Evolutionary conservation across 2,329 filamentous ascomycete species (phyloP).

Genomic region (Claviceps africana): DNA sequence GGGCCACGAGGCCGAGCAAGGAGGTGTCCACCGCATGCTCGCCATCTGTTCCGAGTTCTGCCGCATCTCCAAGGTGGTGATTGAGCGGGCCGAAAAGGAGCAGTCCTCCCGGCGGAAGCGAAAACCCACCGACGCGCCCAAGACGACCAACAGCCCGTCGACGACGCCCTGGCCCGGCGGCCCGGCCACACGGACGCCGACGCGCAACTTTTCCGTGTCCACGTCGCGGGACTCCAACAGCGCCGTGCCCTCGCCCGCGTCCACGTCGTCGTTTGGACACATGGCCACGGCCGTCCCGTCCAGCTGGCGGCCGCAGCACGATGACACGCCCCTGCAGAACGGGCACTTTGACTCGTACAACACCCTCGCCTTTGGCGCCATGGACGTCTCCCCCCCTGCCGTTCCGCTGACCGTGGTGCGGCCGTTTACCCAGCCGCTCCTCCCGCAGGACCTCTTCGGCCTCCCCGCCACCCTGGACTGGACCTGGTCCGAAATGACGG

Average conservation of each 20-base stretch:
- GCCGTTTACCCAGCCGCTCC: constrained; percentile 66
- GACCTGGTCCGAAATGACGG: constrained; percentile 59
- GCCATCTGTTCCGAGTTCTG: constrained; percentile 93
- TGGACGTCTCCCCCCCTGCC: constrained; percentile 9
- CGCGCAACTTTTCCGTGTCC: constrained; percentile 3
- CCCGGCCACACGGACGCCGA: constrained; percentile 1
- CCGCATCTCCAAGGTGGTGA: constrained; percentile 76
- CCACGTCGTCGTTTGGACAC: constrained; percentile 12
- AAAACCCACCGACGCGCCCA: constrained; percentile 31
- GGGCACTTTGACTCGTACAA: constrained; percentile 30
- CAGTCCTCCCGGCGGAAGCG: constrained; percentile 68
- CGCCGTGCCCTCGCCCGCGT: constrained; percentile 16
- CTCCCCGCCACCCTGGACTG: constrained; percentile 94
- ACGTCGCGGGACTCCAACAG: constrained; percentile 5
- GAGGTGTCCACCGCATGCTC: constrained; percentile 86
- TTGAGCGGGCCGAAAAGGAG: constrained; percentile 85
- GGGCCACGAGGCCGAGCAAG: constrained; percentile 77
- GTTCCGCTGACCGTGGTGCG: constrained; percentile 12
- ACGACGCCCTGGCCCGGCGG: constrained; percentile 5
- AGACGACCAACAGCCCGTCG: constrained; percentile 6
- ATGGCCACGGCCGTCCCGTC: constrained; percentile 14
- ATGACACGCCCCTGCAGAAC: constrained; percentile 24
- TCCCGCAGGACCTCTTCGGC: constrained; percentile 88
- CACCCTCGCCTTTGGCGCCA: constrained; percentile 26
- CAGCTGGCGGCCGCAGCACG: constrained; percentile 26